Base-by-base conservation (phyloP, 768 basidiomycete species). In the Leccinum uliginosum region DNA sequence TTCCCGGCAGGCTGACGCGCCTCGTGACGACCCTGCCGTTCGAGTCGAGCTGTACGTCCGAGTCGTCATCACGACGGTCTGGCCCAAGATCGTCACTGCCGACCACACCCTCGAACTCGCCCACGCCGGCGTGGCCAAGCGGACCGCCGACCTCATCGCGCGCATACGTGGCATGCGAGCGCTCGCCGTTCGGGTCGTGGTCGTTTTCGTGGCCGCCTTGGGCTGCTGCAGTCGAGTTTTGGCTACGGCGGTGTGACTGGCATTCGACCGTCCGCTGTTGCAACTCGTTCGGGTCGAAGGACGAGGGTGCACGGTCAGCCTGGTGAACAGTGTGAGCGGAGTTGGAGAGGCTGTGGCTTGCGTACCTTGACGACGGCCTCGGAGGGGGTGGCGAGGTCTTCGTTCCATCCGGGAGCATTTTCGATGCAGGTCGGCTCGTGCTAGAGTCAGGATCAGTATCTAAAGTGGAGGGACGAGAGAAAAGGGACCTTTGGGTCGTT, bases 361-460 rank as follows among this genome's bases (percentile, higher is more conserved):
- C n/a, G 48, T 48, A 81, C 86, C 79, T 89, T 88, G 47, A 87
- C 74, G 17, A 73, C 70, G 4, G 87, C 87, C 69, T 89, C 87
- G 2, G 87, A 87, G 11, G 76, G 59, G 54, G 77, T 79, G 0
- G 87, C 87, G 12, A 89, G 78, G 24, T 70, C 67, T 61, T 89
- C 87, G 59, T 87, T 87, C 87, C 87, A 89, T 1, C 86, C 87
- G 3, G 85, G 86, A 0, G 86, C 84, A 11, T 76, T 61, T n/a
- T 71, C 61, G 54, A 80, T 77, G 10, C 81, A 77, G 68, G 62
- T 81, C n/a, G 79, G 75, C 12, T 83, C 82, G 21, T 85, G 69
- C 11, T 78, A 61, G 80, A 38, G 35, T 38, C 35, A n/a, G 8
- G 3, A 38, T 38, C 17, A 38, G 17, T n/a, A 7, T n/a, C 35